Evolutionary conservation across 164 flowering plant genomes (phyloP).

Genomic region (Sextonia rubra): DNA sequence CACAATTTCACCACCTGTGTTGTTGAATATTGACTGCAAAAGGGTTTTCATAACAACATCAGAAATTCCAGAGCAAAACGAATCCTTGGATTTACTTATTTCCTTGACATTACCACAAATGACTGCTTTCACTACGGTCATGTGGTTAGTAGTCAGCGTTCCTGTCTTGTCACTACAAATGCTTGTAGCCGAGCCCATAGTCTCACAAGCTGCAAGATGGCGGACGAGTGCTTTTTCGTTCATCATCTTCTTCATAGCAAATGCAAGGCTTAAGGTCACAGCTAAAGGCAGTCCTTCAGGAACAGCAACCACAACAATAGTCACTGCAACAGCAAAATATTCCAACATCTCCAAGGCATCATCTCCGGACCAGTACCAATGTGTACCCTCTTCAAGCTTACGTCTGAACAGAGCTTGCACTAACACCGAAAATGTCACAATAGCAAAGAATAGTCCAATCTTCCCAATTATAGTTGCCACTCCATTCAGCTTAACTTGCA

Average conservation of each 20-base stretch:
- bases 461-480: conserved; percentile 93
- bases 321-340: conserved; percentile 90
- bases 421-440: conserved; percentile 84
- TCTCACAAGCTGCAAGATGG: conserved; percentile 92
- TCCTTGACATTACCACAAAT: conserved; percentile 60
- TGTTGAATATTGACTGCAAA: conserved; percentile 76
- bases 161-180: conserved; percentile 99
- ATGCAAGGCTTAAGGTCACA: conserved; percentile 94
- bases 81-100: conserved; percentile 23
- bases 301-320: conserved; percentile 97
- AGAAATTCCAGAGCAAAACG: conserved; percentile 44
- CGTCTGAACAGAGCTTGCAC: conserved; percentile 61
- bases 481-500: conserved; percentile 95
- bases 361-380: conserved; percentile 79
- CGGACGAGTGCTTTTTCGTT: conserved; percentile 92
- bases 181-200: conserved; percentile 93
- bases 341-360: conserved; percentile 75
- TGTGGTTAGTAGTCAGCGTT: conserved; percentile 87
- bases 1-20: conserved; percentile 93
- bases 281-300: conserved; percentile 97
- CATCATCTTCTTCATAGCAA: conserved; percentile 99
- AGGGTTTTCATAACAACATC: conserved; percentile 45
- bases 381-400: conserved; percentile 59
- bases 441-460: conserved; percentile 88
- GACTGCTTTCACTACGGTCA: conserved; percentile 88